Conservation (phyloP, 2,329 filamentous ascomycete species). For the Cladorrhinum sp. region DNA sequence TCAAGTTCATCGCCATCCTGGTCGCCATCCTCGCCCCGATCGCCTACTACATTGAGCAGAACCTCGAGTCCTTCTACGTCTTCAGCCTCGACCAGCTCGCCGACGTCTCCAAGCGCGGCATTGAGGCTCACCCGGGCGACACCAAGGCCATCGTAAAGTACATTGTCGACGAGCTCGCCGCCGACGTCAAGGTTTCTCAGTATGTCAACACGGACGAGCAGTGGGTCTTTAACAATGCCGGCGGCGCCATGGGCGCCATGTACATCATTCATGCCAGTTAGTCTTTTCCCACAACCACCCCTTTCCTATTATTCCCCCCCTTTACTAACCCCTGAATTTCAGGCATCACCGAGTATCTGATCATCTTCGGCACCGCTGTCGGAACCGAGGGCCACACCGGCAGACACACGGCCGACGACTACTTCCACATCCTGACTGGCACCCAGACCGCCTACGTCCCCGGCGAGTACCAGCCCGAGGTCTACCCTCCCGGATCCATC, state of each 20-base stretch:
- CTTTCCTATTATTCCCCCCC: neutral
- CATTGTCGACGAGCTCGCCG: slow-evolving; percentile 66
- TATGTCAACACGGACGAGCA: slow-evolving; percentile 71
- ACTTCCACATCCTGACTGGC: slow-evolving; percentile 85
- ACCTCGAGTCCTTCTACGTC: slow-evolving; percentile 67
- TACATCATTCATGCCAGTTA: slow-evolving; percentile 82
- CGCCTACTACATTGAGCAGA: slow-evolving; percentile 55
- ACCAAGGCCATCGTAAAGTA: slow-evolving; percentile 65
- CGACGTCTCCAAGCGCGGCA: slow-evolving; percentile 62
- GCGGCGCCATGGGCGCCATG: slow-evolving; percentile 89
- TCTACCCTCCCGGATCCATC: slow-evolving; percentile 66
- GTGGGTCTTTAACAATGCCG: slow-evolving; percentile 91
- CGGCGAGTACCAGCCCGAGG: slow-evolving; percentile 63
- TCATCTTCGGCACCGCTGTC: slow-evolving; percentile 79
- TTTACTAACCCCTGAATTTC: slow-evolving; percentile 3
- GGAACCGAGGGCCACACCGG: slow-evolving; percentile 87
- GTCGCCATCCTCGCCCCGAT: slow-evolving; percentile 53
- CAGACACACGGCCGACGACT: slow-evolving; percentile 88
- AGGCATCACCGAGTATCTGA: slow-evolving; percentile 83
- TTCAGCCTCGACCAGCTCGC: slow-evolving; percentile 68
- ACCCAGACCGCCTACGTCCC: slow-evolving; percentile 73
- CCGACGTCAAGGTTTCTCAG: slow-evolving; percentile 45
- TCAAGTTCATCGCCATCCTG: slow-evolving; percentile 51
- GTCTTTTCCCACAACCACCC: slow-evolving; percentile 31
- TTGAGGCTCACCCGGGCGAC: slow-evolving; percentile 70